Evolutionary conservation across 495 filamentous ascomycete species (phyloP), one percentile per base, ranked within the genome.

Genomic region (Extremus antarcticus): DNA sequence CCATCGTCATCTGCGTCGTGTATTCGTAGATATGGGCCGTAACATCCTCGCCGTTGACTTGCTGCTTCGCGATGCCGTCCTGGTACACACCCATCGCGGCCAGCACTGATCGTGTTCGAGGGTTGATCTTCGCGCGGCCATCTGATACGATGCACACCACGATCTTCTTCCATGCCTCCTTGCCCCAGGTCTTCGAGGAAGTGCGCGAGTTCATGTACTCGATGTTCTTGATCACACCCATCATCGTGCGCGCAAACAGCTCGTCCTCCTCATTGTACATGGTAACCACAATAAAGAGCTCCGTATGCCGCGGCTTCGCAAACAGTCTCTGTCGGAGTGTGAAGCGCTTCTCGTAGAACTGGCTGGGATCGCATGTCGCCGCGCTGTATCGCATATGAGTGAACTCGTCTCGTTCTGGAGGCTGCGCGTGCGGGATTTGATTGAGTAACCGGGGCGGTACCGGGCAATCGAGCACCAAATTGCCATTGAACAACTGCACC

Each of bases 211-310:
- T 94, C 87, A 99, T 94, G 72, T 90, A 88, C 70, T 95, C 88
- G 60, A 99, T 86, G 66, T 99, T 99, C 73, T 96, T 96, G 74
- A 97, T 85, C 0, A 99, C 91, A 71, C 94, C 94, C 8, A 85
- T 87, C 88, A 99, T 87, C 2, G 94, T 99, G 35, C 94, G 81
- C 38, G 94, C 90, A 65, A 99, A 95, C 17, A 97, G 77, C 56
- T 95, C 86, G 55, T 97, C 94, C 66, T 99, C 90, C 68, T 99
- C 94, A 64, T 99, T 99, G 73, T 89, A 99, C 94, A 99, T 99
- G 25, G 94, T 99, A 40, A 99, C 79, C 8, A 88, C 92, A 65
- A 99, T 96, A 71, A 99, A 97, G 0, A 99, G 77, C 73, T 99
- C 94, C 0, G 94, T 99, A 63, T 94, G 84, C 41, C 94, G 76